Evolutionary conservation across 1,284 basidiomycete species (phyloP), one percentile per base, ranked within the genome.

Genomic region (Ceratobasidium theobromae): DNA sequence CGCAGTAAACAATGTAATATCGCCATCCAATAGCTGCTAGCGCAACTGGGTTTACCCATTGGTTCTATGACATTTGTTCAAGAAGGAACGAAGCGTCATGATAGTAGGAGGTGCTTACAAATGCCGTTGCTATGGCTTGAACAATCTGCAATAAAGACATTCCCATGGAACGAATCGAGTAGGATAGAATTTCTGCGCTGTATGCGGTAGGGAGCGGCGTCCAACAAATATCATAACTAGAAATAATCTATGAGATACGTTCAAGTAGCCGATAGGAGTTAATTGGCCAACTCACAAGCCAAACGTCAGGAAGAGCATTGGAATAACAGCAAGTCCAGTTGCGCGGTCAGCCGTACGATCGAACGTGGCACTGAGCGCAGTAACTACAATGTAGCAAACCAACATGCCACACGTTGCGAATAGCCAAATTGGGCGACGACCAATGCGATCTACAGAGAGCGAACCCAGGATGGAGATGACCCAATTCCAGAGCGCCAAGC

Each of bases 401-500:
- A 38, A 16, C 35, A 38, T 38, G 6, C 35, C 35, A 38, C 6
- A 38, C 16, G 35, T 38, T 38, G 35, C 35, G 16, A 38, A 38
- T 6, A 38, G 35, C 35, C 35, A 38, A 8, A 38, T 38, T 6
- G 35, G 35, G 35, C 35, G 35, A 38, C 35, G 35, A 8, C 35
- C 35, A 16, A 38, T 38, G 6, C 35, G 35, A 16, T 38, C 35
- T 16, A 38, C 35, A 38, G 35, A 38, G 16, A 38, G 35, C 35
- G 41, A 45, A 18, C 41, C 41, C 5, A 45, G 41, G 18, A 45
- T 45, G 18, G 41, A 45, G 43, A 83, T 76, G 27, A 77, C 67
- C 32, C 85, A 77, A 71, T 86, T 84, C 73, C 81, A 85, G 14
- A 83, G 71, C 80, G 83, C 38, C 5, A 71, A 33, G 33, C 1